Conservation (phyloP, 768 basidiomycete genomes). For the Baorangia bicolor region DNA sequence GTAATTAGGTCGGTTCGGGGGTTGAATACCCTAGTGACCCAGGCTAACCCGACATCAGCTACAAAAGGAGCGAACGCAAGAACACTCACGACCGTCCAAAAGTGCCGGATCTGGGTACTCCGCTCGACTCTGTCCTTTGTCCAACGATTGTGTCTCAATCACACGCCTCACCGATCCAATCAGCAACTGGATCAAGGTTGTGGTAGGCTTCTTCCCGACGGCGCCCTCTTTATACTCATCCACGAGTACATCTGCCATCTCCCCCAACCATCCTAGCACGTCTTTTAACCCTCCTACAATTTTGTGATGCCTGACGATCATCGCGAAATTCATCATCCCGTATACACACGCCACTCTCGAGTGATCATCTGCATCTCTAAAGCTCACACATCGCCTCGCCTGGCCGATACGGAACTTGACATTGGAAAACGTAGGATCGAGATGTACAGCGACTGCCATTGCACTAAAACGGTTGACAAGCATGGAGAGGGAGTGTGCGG, state of each 20-base stretch:
- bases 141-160: constrained; percentile 40
- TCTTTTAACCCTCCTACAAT: constrained; percentile 45
- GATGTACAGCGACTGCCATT: constrained; percentile 64
- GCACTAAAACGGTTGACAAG: constrained; percentile 82
- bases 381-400: constrained; percentile 65
- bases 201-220: constrained; percentile 26
- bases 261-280: constrained; percentile 62
- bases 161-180: constrained; percentile 58
- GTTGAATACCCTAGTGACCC: constrained; percentile 52
- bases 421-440: constrained; percentile 53
- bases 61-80: not conserved
- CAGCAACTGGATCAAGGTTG: constrained; percentile 48
- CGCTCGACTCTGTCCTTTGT: constrained; percentile 32
- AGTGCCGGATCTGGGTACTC: constrained; percentile 65
- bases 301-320: constrained; percentile 54
- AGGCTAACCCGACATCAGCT: constrained; percentile 42
- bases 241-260: constrained; percentile 54
- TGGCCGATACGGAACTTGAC: constrained; percentile 56
- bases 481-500: constrained; percentile 60
- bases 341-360: constrained; percentile 73
- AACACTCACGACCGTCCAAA: constrained; percentile 50
- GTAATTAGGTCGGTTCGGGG: constrained; percentile 44
- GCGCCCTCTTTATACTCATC: constrained; percentile 48
- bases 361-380: constrained; percentile 59
- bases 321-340: constrained; percentile 68